Conservation (phyloP, 345 rosid genomes). For the Syzygium aqueum region DNA sequence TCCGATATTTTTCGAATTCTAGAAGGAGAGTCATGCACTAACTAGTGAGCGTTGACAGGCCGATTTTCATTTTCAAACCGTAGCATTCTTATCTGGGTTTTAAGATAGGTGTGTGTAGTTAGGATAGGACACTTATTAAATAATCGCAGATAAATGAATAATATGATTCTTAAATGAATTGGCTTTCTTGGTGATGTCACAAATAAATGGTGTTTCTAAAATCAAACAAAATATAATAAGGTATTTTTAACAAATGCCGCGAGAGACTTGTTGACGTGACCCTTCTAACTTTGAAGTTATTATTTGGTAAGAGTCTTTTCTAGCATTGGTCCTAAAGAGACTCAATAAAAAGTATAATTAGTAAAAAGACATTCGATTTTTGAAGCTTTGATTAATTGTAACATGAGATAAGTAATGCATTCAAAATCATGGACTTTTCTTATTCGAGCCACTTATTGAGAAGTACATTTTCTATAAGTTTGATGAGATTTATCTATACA, state of each 20-base stretch:
- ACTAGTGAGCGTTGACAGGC: too few relatives aligned
- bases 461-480: not conserved
- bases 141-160: not conserved
- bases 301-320: not conserved
- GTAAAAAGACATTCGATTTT: not conserved
- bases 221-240: not conserved
- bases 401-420: not conserved
- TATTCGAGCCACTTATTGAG: not conserved
- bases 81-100: not conserved
- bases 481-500: not conserved
- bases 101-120: not conserved
- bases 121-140: not conserved
- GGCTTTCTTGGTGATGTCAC: not conserved
- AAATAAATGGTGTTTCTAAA: not conserved
- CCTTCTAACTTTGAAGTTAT: not conserved
- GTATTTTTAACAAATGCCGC: not conserved
- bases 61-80: not conserved
- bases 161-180: not conserved
- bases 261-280: not conserved
- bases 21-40: too few relatives aligned
- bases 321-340: not conserved
- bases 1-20: not conserved
- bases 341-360: not conserved
- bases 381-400: not conserved
- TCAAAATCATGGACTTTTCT: not conserved